Conservation (phyloP, 106 monocot genomes). For the Xerophyta viscosa region DNA sequence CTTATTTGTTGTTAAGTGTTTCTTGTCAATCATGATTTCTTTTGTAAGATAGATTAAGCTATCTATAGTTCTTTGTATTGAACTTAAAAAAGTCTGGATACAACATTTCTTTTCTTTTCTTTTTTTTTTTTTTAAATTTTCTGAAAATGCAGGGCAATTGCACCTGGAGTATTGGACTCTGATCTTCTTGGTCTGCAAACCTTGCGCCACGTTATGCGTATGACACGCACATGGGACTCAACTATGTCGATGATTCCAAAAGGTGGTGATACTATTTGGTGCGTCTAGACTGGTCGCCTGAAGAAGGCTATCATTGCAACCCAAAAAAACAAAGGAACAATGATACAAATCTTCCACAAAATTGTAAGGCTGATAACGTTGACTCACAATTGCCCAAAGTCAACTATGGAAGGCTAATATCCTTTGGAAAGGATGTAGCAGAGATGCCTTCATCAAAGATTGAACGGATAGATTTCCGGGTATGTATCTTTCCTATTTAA, state of each 20-base stretch:
- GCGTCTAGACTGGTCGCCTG: constrained; percentile 87
- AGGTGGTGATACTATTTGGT: constrained; percentile 99
- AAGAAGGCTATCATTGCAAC: constrained; percentile 59
- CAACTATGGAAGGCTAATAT: constrained; percentile 85
- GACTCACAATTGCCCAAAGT: constrained; percentile 15
- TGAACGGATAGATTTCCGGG: constrained; percentile 69
- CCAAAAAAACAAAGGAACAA: constrained; percentile 45
- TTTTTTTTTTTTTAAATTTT: too few species aligned
- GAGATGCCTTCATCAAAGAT: constrained; percentile 56
- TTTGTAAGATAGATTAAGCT: too few species aligned
- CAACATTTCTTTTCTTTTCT: too few species aligned
- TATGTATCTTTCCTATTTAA: constrained; percentile 15
- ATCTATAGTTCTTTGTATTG: too few species aligned
- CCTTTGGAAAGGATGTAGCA: constrained; percentile 86
- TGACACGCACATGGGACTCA: constrained; percentile 99
- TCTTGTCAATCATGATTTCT: too few species aligned
- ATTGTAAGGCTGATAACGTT: constrained; percentile 18
- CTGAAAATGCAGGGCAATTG: constrained; percentile 63
- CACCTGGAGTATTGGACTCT: constrained; percentile 85
- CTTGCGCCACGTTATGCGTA: constrained; percentile 83
- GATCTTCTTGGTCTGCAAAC: constrained; percentile 95
- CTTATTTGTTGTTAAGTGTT: too few species aligned
- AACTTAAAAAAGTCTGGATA: too few species aligned
- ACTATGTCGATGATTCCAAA: constrained; percentile 99
- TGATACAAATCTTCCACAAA: constrained; percentile 27